Evolutionary conservation across 352 stramenopile species (phyloP), one percentile per base, ranked within the genome.

Genomic region (Globisporangium recalcitrans): DNA sequence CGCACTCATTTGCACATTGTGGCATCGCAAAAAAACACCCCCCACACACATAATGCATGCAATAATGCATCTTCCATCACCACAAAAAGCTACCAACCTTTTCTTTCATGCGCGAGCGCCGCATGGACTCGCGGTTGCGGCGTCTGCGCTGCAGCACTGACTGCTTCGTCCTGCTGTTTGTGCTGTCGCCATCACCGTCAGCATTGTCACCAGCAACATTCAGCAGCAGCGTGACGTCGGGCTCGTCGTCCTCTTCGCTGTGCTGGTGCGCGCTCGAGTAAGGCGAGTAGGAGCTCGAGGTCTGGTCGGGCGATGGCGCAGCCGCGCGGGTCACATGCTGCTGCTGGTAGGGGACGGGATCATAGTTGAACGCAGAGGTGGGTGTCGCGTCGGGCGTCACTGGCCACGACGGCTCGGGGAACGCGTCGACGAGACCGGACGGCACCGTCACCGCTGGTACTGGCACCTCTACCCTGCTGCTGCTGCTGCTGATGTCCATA

Each of bases 121-220:
- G 70, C 70, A 77, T 76, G 40, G 62, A 71, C 63, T 76, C 66
- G 56, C 69, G 66, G 42, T 73, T 76, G 51, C 66, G 66, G 38
- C 55, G 31, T 11, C 70, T 58, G 1, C 70, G 70, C 47, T 60
- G 63, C 22, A 69, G 46, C 16, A 71, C 63, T 32, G 51, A 48
- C 52, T 60, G 27, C 21, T 58, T 57, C 24, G 40, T 60, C 36
- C 46, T 54, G n/a, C 22, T 24, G 32, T 4, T 48, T 14, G 3
- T 49, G 24, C 13, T 21, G 6, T 62, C 22, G 19, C 53, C 53
- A 7, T 21, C 31, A n/a, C 11, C 52, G 27, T 29, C 26, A 22
- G 4, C 4, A 11, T 59, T 14, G 9, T 24, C 34, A 31, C 21
- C 53, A 38, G n/a, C 13, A 4, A 0, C 7, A 31, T 54, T 10